Base-by-base conservation (phyloP, 805 yeast species). In the Myxozyma monticola region DNA sequence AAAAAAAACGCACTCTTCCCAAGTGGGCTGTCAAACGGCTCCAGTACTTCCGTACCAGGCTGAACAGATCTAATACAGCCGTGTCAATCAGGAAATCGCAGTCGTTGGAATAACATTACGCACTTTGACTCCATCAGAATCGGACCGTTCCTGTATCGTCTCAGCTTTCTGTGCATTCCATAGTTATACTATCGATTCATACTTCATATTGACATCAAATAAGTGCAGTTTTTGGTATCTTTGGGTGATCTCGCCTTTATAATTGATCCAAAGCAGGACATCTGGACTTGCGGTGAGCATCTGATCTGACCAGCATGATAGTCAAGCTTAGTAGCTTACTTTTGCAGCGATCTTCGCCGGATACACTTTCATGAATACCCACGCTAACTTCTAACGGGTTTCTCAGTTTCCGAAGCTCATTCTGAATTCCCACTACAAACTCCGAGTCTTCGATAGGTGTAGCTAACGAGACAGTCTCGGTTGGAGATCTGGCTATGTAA, bases 181-280 rank as follows among this genome's bases (percentile, higher is more conserved):
- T 24, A 8, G 21, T n/a, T n/a, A n/a, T n/a, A n/a, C n/a, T n/a
- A 24, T 17, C 4, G 9, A 14, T 2, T 22, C 61, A 24, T 44
- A 48, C 61, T 69, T 65, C 18, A 90, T 83, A 54, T 85, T 84
- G 14, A 89, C 96, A 62, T 93, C 97, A 65, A 91, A 91, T 12
- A 93, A 68, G 68, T 93, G 98, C 15, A 93, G 61, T 66, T 91
- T 91, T 62, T 85, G 93, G 67, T 91, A 91, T 37, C 84, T 68
- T 37, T 85, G 79, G 2, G 75, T 65, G 25, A 90, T 75, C 21
- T 78, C 73, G 2, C 98, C 98, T 2, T 67, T 56, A 10, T 79
- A 70, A 55, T 79, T 71, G 37, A 91, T 73, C 81, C 90, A 89
- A 3, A 93, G 58, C 21, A 86, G 76, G 6, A 84, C 80, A 68